A percentile compares a stretch with the other conserved stretches of the same genome.
Conservation (phyloP, 2,329 filamentous ascomycete genomes). For the Ceratocystis colombiana region DNA sequence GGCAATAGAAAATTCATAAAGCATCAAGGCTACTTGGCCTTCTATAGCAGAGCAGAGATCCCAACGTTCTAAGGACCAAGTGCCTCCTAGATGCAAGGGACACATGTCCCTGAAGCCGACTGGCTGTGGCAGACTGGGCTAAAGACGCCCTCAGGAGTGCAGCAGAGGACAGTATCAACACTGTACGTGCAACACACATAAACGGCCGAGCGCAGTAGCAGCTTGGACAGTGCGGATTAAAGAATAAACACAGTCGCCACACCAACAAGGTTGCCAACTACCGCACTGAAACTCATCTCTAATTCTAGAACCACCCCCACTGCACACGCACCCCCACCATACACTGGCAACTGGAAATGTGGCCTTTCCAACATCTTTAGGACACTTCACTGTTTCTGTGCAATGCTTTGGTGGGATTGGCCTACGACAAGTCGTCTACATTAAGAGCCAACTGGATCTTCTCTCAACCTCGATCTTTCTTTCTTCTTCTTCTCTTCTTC, state of each 20-base stretch:
- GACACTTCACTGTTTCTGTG: slow-evolving; percentile 30
- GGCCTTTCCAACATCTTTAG: slow-evolving; percentile 34
- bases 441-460: slow-evolving; percentile 12
- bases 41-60: slow-evolving; percentile 14
- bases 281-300: background rate
- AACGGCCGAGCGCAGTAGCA: background rate
- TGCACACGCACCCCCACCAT: slow-evolving; percentile 5
- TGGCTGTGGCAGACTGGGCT: background rate
- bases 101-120: background rate
- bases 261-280: background rate
- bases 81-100: slow-evolving; percentile 16
- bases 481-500: slow-evolving; percentile 24
- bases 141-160: slow-evolving; percentile 11
- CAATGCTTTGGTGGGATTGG: slow-evolving; percentile 30
- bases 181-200: background rate
- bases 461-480: background rate
- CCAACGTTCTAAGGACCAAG: slow-evolving; percentile 10
- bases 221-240: background rate
- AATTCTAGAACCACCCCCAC: slow-evolving; percentile 16
- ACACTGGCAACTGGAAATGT: slow-evolving; percentile 37
- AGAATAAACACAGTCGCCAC: background rate
- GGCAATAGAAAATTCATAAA: too few species aligned
- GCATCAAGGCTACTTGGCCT: background rate
- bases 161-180: background rate
- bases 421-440: slow-evolving; percentile 8